A percentile compares a stretch with the other conserved stretches of the same genome.
phyloP scores from a whole-genome alignment of 345 rosid genomes.

The Ailanthus altissimus region DNA sequence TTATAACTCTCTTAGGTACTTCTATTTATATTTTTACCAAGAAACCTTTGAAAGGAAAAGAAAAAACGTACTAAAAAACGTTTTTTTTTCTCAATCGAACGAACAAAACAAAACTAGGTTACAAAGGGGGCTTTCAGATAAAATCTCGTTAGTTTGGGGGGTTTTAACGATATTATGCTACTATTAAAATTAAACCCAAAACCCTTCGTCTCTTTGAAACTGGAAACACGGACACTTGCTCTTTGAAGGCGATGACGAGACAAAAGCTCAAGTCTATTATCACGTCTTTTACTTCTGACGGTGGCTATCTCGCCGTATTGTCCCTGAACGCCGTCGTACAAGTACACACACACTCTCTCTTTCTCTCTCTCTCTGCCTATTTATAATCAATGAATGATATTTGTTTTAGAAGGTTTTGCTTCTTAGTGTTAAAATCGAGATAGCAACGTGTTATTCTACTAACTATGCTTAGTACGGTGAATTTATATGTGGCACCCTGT shows the following conservation, averaged over 20 bases:
- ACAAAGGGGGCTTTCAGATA: too few species aligned
- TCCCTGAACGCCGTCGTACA: conserved; percentile 32
- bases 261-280: conserved; percentile 40
- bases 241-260: conserved; percentile 38
- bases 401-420: not conserved
- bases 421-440: not conserved
- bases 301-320: conserved; percentile 36
- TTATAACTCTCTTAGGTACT: too few species aligned
- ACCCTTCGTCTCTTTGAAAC: conserved; percentile 12
- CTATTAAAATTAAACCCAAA: conserved; percentile 5
- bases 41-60: too few species aligned
- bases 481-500: not conserved
- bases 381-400: not conserved
- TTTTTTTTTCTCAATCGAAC: too few species aligned
- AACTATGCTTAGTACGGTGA: not conserved
- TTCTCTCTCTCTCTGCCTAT: not conserved
- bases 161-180: not conserved
- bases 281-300: conserved; percentile 42
- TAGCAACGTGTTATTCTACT: not conserved
- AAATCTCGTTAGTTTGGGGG: not conserved
- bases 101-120: too few species aligned
- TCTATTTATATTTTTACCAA: too few species aligned
- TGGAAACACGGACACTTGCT: not conserved
- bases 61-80: too few species aligned
- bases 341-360: conserved; percentile 11